Evolutionary conservation across 2,329 filamentous ascomycete species (phyloP), one percentile per base, ranked within the genome.

Genomic region (Catunica adiposa): DNA sequence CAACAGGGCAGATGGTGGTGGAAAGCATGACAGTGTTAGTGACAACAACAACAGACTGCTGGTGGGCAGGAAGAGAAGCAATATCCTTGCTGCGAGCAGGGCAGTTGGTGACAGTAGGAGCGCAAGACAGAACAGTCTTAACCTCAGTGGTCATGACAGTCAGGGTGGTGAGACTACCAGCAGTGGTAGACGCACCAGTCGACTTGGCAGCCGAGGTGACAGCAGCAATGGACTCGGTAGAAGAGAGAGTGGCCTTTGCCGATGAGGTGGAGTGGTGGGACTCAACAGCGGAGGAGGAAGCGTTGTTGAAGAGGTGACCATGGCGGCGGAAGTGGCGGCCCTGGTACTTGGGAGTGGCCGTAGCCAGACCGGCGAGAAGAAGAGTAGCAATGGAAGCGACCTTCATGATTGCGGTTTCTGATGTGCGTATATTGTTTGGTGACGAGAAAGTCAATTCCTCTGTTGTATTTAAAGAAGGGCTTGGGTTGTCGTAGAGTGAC

Each of bases 91-190:
- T 53, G 25, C 59, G 59, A 58, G 66, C 66, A 55, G 70, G 70
- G 67, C 78, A 81, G 76, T 79, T 68, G 66, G 76, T 78, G 64
- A 78, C 71, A 56, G 72, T 75, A 56, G 77, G 69, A 60, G 70
- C 74, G 65, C 77, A 80, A 56, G 74, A 78, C 62, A 72, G 79
- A 67, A 80, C 70, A 65, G 77, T 80, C 59, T 74, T 68, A 61
- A 77, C 67, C 64, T 76, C 68, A 58, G 76, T 79, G 64, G 71
- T 68, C 70, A 73, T 71, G 68, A 79, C 70, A 61, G 76, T 71
- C 57, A 71, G 60, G 44, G 71, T 72, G 54, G 70, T 72, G 60
- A 64, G 57, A 56, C 58, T 42, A 26, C 56, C 57, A 57, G 59
- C 52, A 52, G 59, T 57, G 56, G 60, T 61, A 52, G 62, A 57